Evolutionary conservation across 257 asterid genomes (phyloP), one percentile per base, ranked within the genome.

Genomic region (Catharanthus roseus): DNA sequence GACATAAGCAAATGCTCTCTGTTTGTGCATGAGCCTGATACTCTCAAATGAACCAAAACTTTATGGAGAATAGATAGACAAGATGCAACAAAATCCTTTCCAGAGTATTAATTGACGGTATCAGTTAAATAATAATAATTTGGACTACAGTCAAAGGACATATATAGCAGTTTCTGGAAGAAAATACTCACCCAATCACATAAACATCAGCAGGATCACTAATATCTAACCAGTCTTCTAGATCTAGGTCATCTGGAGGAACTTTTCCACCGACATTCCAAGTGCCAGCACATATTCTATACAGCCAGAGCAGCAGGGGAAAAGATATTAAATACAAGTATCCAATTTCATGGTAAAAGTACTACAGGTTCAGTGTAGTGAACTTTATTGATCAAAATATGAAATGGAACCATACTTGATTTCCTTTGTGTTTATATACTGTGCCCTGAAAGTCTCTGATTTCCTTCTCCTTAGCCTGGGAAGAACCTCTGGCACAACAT

Each of bases 381-480:
- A 44, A 28, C 13, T 6, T 68, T 6, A 12, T 63, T 49, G 4
- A 38, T 53, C 18, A 33, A 29, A 11, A 34, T 56, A 63, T 71
- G 83, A 65, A 64, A 70, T 31, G 54, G 70, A 70, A 38, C 80
- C 24, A 38, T 81, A 91, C 99, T 87, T 88, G 75, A 95, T 85
- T 74, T 95, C 97, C 80, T 95, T 95, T 42, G 81, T 63, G 78
- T 85, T 77, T 66, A 95, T 95, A 55, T 91, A 95, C 62, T 95
- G 99, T 71, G 93, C 87, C 84, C 99, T 83, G 71, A 84, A 87
- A 45, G 97, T 91, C 86, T 95, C 99, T 54, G 99, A 95, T 55
- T 85, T 95, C 67, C 98, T 91, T 79, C 99, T 83, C 79, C 99
- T 85, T 71, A 74, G 36, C 82, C 73, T 81, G 68, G 90, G 91